These are phyloP conservation scores for Paraphaeosphaeria sporulosa DNA, from an alignment of 2,329 filamentous ascomycete species.

Conservation along the genomic window DNA sequence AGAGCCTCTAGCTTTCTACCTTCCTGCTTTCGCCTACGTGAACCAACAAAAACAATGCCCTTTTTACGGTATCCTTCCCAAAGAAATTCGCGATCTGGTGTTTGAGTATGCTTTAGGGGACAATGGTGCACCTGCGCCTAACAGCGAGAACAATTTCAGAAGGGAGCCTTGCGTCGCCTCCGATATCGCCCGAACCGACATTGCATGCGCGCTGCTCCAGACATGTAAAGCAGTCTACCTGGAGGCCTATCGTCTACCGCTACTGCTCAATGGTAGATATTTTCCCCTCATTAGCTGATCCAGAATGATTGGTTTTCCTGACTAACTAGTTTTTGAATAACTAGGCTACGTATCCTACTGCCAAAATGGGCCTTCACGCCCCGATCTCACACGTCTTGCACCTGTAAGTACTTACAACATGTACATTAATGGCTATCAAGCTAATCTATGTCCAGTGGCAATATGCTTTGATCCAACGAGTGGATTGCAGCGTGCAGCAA, in stretches of 20 bases:
- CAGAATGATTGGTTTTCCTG: neutral
- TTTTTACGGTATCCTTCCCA: slow-evolving; percentile 23
- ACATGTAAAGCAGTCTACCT: slow-evolving; percentile 32
- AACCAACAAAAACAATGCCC: slow-evolving; percentile 19
- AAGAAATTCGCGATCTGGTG: slow-evolving; percentile 28
- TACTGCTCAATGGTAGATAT: slow-evolving; percentile 21
- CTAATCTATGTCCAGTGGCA: slow-evolving; percentile 3
- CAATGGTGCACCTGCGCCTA: slow-evolving; percentile 15
- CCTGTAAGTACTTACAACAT: neutral
- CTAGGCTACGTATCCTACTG: neutral
- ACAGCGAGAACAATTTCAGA: neutral
- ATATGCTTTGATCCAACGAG: slow-evolving; percentile 8
- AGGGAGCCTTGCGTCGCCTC: too few species aligned
- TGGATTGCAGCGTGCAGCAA: slow-evolving; percentile 7
- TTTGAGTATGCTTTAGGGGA: slow-evolving; percentile 22
- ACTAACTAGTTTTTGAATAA: slow-evolving; percentile 3
- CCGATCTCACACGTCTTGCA: neutral
- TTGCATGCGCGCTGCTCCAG: slow-evolving; percentile 21
- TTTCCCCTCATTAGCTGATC: neutral
- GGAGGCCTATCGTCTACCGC: slow-evolving; percentile 27
- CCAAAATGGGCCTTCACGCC: neutral
- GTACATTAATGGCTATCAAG: too few species aligned
- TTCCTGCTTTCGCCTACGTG: slow-evolving; percentile 5
- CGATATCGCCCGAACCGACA: slow-evolving; percentile 10
- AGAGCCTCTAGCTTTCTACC: slow-evolving; percentile 11